Evolutionary conservation across 139 green algal genomes (phyloP).

Genomic region (Chlorella sp.): DNA sequence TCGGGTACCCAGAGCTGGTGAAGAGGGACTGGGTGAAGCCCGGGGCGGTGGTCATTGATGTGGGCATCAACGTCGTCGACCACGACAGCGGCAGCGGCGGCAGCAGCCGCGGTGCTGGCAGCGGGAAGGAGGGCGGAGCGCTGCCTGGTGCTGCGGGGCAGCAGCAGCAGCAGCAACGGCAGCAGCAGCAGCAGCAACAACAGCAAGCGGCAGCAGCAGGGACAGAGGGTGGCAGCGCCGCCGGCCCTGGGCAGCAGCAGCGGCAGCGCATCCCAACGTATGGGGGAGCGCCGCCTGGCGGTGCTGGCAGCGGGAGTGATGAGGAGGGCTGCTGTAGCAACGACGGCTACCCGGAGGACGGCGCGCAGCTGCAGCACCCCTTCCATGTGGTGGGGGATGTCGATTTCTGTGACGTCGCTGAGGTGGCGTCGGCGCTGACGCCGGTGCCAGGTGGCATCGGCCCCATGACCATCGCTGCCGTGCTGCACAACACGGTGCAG

Average conservation of each 20-base stretch:
- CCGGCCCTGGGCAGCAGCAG: not conserved
- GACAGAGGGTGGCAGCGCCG: not conserved
- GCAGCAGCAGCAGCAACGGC: not conserved
- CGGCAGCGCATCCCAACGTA: not conserved
- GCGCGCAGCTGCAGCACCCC: conserved; percentile 1
- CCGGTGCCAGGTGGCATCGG: conserved; percentile 96
- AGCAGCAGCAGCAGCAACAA: not conserved
- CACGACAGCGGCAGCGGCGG: not conserved
- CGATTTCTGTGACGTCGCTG: conserved; percentile 68
- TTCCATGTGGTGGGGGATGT: conserved; percentile 89
- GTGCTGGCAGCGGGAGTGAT: not conserved
- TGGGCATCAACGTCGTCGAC: conserved; percentile 95
- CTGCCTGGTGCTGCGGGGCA: not conserved
- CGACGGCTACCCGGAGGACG: not conserved
- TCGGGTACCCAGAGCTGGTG: conserved; percentile 70
- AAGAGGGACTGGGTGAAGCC: conserved; percentile 92
- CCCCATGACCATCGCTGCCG: conserved; percentile 98
- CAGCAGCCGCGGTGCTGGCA: not conserved
- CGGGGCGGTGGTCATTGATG: conserved; percentile 92
- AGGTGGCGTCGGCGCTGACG: conserved; percentile 85
- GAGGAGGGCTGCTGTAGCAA: not conserved
- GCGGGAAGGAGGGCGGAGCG: not conserved
- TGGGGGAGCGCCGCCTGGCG: not conserved
- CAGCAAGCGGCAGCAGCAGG: not conserved
- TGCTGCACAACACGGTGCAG: conserved; percentile 81